phyloP scores from a whole-genome alignment of 345 rosid genomes.

The Leavenworthia alabamica region DNA sequence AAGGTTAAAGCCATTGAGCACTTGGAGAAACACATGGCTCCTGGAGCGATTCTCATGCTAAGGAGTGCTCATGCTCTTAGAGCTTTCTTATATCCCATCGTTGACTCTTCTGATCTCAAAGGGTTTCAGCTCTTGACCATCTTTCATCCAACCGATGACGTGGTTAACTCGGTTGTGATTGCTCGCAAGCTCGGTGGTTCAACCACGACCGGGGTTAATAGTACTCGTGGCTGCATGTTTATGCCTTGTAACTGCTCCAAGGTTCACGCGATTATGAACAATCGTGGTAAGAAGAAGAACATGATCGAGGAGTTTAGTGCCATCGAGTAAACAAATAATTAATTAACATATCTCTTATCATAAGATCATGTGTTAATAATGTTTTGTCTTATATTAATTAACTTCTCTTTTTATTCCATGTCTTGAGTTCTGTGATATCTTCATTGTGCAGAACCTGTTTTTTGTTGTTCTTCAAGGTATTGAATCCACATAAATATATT shows the following conservation, averaged over 20 bases:
- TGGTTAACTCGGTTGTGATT: constrained; percentile 65
- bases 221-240: constrained; percentile 20
- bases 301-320: constrained; percentile 43
- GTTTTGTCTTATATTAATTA: no score
- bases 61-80: constrained; percentile 82
- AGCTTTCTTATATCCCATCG: constrained; percentile 70
- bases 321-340: constrained; percentile 12
- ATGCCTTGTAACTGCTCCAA: constrained; percentile 57
- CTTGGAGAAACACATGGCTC: constrained; percentile 72
- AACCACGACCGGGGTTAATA: background rate
- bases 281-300: constrained; percentile 39
- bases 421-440: no score
- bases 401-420: background rate
- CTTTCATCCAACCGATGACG: constrained; percentile 79
- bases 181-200: constrained; percentile 52
- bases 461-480: constrained; percentile 2
- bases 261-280: constrained; percentile 41
- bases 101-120: constrained; percentile 52
- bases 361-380: no score
- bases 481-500: background rate
- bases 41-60: constrained; percentile 59
- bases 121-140: constrained; percentile 74
- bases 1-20: constrained; percentile 61
- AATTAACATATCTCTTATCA: no score
- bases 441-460: constrained; percentile 4